Evolutionary conservation across 805 yeast genomes (phyloP).

Genomic region (Kodamaea nitidulidarum): DNA sequence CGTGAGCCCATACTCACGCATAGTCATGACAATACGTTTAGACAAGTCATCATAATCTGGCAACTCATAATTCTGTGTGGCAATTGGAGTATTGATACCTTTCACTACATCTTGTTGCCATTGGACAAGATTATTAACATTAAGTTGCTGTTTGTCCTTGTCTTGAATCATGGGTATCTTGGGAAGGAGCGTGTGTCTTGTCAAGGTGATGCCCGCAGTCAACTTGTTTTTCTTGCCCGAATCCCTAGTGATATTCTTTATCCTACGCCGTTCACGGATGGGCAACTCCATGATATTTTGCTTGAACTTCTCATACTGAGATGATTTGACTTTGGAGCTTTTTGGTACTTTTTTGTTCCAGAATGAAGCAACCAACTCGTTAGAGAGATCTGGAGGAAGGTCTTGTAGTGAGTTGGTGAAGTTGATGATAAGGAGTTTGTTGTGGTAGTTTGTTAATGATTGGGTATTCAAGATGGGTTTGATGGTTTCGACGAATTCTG

Average conservation of each 20-base stretch:
- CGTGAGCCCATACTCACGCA: slow-evolving; percentile 84
- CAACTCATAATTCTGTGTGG: slow-evolving; percentile 71
- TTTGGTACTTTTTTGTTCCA: slow-evolving; percentile 50
- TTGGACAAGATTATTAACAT: slow-evolving; percentile 54
- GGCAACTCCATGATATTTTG: slow-evolving; percentile 85
- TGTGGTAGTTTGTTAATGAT: slow-evolving; percentile 62
- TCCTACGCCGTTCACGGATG: slow-evolving; percentile 75
- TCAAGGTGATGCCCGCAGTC: slow-evolving; percentile 62
- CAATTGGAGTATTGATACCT: slow-evolving; percentile 76
- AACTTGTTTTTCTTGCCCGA: slow-evolving; percentile 74
- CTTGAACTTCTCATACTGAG: slow-evolving; percentile 78
- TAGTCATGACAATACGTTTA: slow-evolving; percentile 70
- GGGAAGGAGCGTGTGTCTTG: slow-evolving; percentile 72
- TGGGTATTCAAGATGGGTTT: slow-evolving; percentile 49
- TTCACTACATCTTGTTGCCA: slow-evolving; percentile 93
- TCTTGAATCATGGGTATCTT: slow-evolving; percentile 74
- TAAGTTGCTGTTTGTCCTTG: slow-evolving; percentile 40
- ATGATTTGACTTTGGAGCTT: slow-evolving; percentile 47
- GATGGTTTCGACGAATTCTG: slow-evolving; percentile 62
- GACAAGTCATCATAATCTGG: slow-evolving; percentile 75
- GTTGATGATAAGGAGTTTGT: slow-evolving; percentile 74
- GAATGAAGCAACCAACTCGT: slow-evolving; percentile 36
- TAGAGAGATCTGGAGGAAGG: slow-evolving; percentile 55
- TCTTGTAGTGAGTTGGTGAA: slow-evolving; percentile 81
- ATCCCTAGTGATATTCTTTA: slow-evolving; percentile 78